phyloP scores from a whole-genome alignment of 768 basidiomycete genomes.

The Leucosporidium yakuticum region DNA sequence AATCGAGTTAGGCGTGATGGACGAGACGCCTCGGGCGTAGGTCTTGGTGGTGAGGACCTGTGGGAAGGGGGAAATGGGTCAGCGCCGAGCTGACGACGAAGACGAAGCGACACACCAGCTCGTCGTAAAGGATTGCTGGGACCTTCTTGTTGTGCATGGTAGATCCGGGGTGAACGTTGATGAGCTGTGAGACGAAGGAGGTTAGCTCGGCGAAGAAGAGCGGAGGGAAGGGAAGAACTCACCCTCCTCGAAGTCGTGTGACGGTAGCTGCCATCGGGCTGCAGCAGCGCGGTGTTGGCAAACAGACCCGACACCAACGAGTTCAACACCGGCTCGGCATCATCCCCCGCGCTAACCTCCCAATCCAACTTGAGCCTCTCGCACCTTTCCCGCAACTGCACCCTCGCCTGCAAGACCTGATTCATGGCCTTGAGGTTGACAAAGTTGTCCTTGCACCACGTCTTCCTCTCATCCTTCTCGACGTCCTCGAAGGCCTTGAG shows the following conservation, averaged over 20 bases:
- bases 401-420: conserved; percentile 70
- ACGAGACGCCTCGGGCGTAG: conserved; percentile 87
- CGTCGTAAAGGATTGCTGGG: conserved; percentile 84
- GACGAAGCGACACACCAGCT: conserved; percentile 55
- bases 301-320: conserved; percentile 70
- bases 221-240: conserved; percentile 11
- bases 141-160: conserved; percentile 71
- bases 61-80: neutral
- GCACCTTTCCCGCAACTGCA: conserved; percentile 68
- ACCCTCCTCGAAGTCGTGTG: conserved; percentile 55
- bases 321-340: conserved; percentile 62
- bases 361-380: conserved; percentile 57
- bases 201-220: neutral
- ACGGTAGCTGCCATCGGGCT: conserved; percentile 73
- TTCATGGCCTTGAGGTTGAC: conserved; percentile 73
- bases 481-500: conserved; percentile 68
- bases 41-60: conserved; percentile 74
- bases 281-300: conserved; percentile 74
- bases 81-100: neutral
- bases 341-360: conserved; percentile 49
- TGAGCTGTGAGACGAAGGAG: conserved; percentile 44
- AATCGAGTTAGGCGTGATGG: conserved; percentile 59
- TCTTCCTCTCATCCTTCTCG: conserved; percentile 38
- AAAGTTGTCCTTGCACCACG: conserved; percentile 80
- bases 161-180: conserved; percentile 91